These are phyloP conservation scores for Aquilaria agallochum DNA, from an alignment of 441 rosid species.

Conservation along the genomic window DNA sequence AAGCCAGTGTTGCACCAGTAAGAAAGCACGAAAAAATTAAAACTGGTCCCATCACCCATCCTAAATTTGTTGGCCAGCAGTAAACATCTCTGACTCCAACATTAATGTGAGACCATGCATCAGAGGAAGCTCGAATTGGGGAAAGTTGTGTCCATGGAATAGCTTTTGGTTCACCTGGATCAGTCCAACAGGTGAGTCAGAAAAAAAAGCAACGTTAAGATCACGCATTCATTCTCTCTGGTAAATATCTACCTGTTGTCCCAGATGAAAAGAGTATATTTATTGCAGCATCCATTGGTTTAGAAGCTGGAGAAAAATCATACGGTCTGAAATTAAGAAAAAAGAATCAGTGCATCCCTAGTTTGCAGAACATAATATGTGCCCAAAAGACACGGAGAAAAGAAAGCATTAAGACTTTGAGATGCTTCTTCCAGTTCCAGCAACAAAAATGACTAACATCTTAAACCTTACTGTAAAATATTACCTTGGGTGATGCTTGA, in stretches of 20 bases:
- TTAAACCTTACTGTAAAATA: conserved; percentile 6
- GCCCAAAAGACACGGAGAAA: no score
- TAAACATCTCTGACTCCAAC: conserved; percentile 45
- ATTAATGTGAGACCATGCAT: conserved; percentile 65
- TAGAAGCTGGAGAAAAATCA: conserved; percentile 43
- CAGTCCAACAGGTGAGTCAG: conserved; percentile 8
- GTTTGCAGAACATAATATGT: no score
- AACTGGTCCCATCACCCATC: conserved; percentile 94
- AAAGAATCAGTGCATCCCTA: background rate
- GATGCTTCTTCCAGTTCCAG: background rate
- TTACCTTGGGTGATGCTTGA: conserved; percentile 47
- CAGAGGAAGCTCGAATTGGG: conserved; percentile 60
- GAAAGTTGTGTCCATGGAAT: conserved; percentile 88
- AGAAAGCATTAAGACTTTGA: background rate
- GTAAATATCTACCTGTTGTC: conserved; percentile 56
- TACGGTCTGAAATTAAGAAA: conserved; percentile 34
- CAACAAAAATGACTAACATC: background rate
- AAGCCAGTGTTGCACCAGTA: conserved; percentile 72
- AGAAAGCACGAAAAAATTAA: conserved; percentile 57
- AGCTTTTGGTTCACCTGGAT: conserved; percentile 90
- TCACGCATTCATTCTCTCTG: no score
- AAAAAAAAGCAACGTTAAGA: background rate
- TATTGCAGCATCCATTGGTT: conserved; percentile 44
- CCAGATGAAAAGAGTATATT: conserved; percentile 90
- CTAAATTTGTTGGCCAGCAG: conserved; percentile 96